Conservation (phyloP, 225 moss, liverwort and hornwort genomes). For the Neckera pumila region DNA sequence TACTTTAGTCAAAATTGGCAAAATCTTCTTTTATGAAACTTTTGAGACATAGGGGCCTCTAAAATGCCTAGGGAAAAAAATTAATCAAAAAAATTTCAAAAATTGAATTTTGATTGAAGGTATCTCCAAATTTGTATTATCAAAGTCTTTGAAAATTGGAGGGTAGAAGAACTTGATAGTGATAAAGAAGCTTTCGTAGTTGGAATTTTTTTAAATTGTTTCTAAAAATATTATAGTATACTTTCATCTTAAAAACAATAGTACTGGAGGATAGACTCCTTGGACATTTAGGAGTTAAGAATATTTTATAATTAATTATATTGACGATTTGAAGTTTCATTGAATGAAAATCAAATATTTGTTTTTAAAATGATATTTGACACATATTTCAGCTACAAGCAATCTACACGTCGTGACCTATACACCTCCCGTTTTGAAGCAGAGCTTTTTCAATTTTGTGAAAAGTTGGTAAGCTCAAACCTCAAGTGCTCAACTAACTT, state of each 20-base stretch:
- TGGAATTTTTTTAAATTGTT: accelerated
- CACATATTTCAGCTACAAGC: constrained; percentile 53
- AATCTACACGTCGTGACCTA: constrained; percentile 67
- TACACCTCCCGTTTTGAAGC: constrained; percentile 73
- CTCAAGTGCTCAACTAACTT: neutral
- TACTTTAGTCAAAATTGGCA: neutral
- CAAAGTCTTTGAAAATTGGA: neutral
- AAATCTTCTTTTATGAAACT: neutral
- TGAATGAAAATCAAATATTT: neutral
- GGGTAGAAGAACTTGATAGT: accelerated
- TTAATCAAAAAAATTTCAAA: too few species aligned
- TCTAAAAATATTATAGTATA: neutral
- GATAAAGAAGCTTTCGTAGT: accelerated
- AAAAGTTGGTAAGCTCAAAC: constrained; percentile 54
- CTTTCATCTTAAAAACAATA: neutral
- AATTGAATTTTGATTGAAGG: neutral
- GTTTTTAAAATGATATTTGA: neutral
- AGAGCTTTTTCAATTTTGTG: constrained; percentile 87
- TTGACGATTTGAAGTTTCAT: neutral
- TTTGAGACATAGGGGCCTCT: accelerated
- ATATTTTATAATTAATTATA: too few species aligned
- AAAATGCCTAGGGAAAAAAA: accelerated
- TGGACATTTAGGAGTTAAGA: neutral
- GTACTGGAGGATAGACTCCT: accelerated
- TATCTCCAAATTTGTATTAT: accelerated